Base-by-base conservation (phyloP, 176 grass and related monocot genomes). In the Alloteropsis semialata region DNA sequence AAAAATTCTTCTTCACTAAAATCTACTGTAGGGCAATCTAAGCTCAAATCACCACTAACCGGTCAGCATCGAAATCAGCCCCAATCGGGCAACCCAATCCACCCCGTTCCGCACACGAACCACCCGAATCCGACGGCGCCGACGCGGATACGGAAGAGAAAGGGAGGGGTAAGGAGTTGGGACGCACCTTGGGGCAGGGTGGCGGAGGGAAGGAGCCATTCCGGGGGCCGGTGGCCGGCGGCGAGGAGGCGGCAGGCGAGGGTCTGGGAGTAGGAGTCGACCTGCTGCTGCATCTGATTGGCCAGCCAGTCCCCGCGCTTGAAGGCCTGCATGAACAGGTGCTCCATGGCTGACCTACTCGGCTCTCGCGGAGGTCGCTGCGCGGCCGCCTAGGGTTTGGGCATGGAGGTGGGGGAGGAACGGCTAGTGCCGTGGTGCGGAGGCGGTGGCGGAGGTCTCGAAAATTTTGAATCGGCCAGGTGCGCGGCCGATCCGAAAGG, bases 251-350 rank as follows among this genome's bases (percentile, higher is more conserved):
- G 80, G 81, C 70, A 90, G 63, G 87, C 89, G 75, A 99, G 73
- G 67, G 82, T 92, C 77, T 92, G 67, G 49, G 79, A 78, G 77
- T 87, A 87, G 72, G 93, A 92, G 21, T 92, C 80, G n/a, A 68
- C 68, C 61, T 99, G 96, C 83, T 92, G 87, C 67, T 71, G 61
- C 39, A 92, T 25, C 91, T 99, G 96, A 36, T 54, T 63, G 17
- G 48, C 65, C 41, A 90, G 75, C 83, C 43, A 83, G 58, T 86
- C 85, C 81, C 81, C 67, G 76, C 89, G 83, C 62, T 92, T 91
- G 85, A 99, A 96, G 68, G 90, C 76, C 69, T 92, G 80, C 93
- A 96, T 96, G 89, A 99, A 92, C 62, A 99, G 87, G 2, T 90
- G 80, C 87, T 99, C 96, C 89, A 99, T 78, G 75, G 82, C 84